Conservation (phyloP, 1,284 basidiomycete genomes). For the Malassezia sympodialis region DNA sequence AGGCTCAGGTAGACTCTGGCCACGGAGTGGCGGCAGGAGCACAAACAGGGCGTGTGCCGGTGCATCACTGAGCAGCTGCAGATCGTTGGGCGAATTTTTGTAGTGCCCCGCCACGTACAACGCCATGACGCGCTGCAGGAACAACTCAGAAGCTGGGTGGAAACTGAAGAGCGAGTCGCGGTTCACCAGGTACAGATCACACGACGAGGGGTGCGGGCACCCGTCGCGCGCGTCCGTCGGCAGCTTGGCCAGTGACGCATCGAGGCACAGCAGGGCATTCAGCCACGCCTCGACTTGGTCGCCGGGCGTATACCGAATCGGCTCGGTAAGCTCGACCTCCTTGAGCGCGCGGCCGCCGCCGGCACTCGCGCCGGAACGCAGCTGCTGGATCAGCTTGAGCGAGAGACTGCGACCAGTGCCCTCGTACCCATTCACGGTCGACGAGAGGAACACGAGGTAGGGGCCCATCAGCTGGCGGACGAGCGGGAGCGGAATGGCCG, state of each 20-base stretch:
- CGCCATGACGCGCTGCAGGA: constrained; percentile 96
- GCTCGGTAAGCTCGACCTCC: constrained; percentile 88
- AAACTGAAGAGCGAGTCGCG: constrained; percentile 94
- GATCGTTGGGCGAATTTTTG: constrained; percentile 97
- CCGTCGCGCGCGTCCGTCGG: constrained; percentile 15
- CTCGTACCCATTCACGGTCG: constrained; percentile 98
- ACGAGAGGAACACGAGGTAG: constrained; percentile 95
- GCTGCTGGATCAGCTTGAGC: constrained; percentile 92
- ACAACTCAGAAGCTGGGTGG: constrained; percentile 90
- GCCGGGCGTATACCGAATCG: constrained; percentile 79
- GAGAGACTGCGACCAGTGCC: constrained; percentile 94
- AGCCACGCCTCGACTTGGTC: constrained; percentile 94
- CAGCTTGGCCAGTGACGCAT: constrained; percentile 49
- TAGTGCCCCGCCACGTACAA: constrained; percentile 95
- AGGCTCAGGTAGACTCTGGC: constrained; percentile 52
- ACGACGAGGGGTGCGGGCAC: constrained; percentile 75
- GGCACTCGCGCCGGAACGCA: constrained; percentile 64
- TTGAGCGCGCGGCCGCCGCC: constrained; percentile 59
- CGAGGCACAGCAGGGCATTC: constrained; percentile 79
- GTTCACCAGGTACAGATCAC: constrained; percentile 90
- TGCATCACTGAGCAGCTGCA: constrained; percentile 91
- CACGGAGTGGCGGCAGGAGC: constrained; percentile 60
- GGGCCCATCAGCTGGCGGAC: constrained; percentile 91
- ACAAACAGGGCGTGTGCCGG: constrained; percentile 96
- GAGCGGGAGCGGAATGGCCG: constrained; percentile 89